Base-by-base conservation (phyloP, 169 alveolate species). In the Cryptosporidium ubiquitum region DNA sequence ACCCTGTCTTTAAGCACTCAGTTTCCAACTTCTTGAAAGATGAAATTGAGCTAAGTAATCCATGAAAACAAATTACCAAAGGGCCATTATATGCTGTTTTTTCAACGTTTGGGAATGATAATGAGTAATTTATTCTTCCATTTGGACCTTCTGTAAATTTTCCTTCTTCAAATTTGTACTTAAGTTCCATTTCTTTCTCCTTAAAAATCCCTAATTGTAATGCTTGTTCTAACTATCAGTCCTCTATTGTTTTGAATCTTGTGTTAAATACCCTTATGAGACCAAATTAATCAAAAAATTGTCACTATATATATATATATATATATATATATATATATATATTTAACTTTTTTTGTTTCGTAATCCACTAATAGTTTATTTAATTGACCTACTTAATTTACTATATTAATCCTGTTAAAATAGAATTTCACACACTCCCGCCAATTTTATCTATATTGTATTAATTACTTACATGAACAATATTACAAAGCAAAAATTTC, bases 11-110 rank as follows among this genome's bases (percentile, higher is more conserved):
- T 44, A 61, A 12, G 29, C 73, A 42, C 18, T 23, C 58, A 18
- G 35, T 37, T 20, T 61, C 89, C 18, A 79, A 47, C 20, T 29
- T n/a, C 26, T 79, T 61, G 61, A 42, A 79, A 1, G 64, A 60
- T 2, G 89, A 79, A 14, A 79, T 40, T 20, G 89, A 79, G 52
- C 75, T 66, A 3, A 40, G 7, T 33, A 79, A 44, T 3, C 89
- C 89, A 64, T 79, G 89, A n/a, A 79, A 61, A 33, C 89, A 79
- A 14, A 79, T 9, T 23, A 79, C 89, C 40, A 79, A 66, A 35
- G 89, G 89, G 10, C 89, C 61, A 37, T 57, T 55, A 23, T 73
- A 73, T 14, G 39, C 10, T 2, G 40, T 16, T 37, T 23, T 52
- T 18, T 73, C 70, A 2, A 18, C 39, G n/a, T 39, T 31, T 61